These are phyloP conservation scores for Apocynum venetum DNA, from an alignment of 257 asterid species.

Conservation along the genomic window DNA sequence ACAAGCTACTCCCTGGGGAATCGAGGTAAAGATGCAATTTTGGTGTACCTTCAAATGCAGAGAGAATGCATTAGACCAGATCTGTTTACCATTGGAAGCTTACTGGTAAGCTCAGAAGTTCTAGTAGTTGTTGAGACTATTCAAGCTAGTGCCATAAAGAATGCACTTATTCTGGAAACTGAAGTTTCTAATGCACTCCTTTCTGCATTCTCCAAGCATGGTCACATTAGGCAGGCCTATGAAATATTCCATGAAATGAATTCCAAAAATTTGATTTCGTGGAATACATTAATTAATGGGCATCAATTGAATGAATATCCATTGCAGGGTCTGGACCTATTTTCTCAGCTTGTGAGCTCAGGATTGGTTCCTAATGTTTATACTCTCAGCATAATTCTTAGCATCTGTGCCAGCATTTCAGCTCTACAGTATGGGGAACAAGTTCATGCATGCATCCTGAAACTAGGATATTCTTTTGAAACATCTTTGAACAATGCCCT, in stretches of 20 bases:
- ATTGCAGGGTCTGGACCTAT: conserved; percentile 43
- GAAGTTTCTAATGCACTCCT: conserved; percentile 77
- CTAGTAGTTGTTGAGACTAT: conserved; percentile 44
- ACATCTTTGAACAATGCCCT: conserved; percentile 64
- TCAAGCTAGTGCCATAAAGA: conserved; percentile 52
- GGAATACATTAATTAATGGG: conserved; percentile 82
- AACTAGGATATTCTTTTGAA: conserved; percentile 41
- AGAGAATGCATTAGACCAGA: conserved; percentile 56
- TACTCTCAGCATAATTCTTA: conserved; percentile 69
- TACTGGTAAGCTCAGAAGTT: conserved; percentile 50
- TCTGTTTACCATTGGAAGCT: conserved; percentile 73
- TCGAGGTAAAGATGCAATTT: conserved; percentile 38
- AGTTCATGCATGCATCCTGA: conserved; percentile 49
- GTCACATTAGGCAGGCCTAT: conserved; percentile 42
- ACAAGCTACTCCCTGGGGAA: conserved; percentile 52
- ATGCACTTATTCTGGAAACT: conserved; percentile 45
- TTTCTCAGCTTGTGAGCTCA: conserved; percentile 32
- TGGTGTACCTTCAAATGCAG: conserved; percentile 53
- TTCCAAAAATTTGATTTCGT: conserved; percentile 66
- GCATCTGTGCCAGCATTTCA: conserved; percentile 58
- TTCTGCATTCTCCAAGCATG: conserved; percentile 57
- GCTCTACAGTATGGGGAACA: conserved; percentile 61
- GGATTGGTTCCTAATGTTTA: conserved; percentile 51
- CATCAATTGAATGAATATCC: conserved; percentile 53
- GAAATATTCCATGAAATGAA: conserved; percentile 42